Percentiles rank a stretch among this genome's conserved stretches.
Evolutionary conservation across 192 early-diverging fungal genomes (phyloP).

Genomic region (Coemansia pectinata): DNA sequence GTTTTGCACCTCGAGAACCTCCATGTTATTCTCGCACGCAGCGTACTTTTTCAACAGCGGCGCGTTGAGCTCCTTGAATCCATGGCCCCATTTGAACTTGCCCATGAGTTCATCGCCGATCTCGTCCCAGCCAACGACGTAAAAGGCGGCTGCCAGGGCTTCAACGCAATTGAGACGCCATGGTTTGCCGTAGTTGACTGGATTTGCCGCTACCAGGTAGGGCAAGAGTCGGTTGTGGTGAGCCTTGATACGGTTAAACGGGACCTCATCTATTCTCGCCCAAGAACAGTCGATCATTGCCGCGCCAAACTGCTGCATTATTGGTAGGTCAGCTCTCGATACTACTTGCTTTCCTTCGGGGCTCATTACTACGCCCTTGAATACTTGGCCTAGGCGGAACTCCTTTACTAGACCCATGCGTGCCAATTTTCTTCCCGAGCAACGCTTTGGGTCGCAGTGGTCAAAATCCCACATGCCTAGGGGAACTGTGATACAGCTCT

Average conservation of each 20-base stretch:
- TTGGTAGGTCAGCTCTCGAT: slow-evolving; percentile 78
- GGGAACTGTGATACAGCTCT: slow-evolving; percentile 52
- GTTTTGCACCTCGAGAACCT: slow-evolving; percentile 75
- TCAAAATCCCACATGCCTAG: slow-evolving; percentile 96
- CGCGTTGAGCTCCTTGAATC: slow-evolving; percentile 88
- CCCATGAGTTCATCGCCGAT: slow-evolving; percentile 74
- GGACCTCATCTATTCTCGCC: slow-evolving; percentile 93
- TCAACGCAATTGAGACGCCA: slow-evolving; percentile 98
- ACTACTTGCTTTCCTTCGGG: slow-evolving; percentile 87
- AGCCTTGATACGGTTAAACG: slow-evolving; percentile 83
- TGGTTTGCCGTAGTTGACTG: slow-evolving; percentile 96
- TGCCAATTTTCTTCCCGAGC: slow-evolving; percentile 89
- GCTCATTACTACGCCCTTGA: slow-evolving; percentile 88
- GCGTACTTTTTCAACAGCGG: slow-evolving; percentile 76
- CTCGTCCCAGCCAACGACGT: slow-evolving; percentile 78
- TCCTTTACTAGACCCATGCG: slow-evolving; percentile 78
- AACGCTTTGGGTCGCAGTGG: slow-evolving; percentile 98
- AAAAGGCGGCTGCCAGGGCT: slow-evolving; percentile 92
- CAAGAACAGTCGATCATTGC: slow-evolving; percentile 98
- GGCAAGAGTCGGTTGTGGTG: slow-evolving; percentile 90
- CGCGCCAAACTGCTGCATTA: slow-evolving; percentile 75
- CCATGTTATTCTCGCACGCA: slow-evolving; percentile 70
- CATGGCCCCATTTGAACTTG: slow-evolving; percentile 96
- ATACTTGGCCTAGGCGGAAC: slow-evolving; percentile 79
- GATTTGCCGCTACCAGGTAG: slow-evolving; percentile 93